Percentiles rank a stretch among this genome's conserved stretches.
Evolutionary conservation across 2,329 filamentous ascomycete genomes (phyloP).

Genomic region (Colletotrichum magnum): DNA sequence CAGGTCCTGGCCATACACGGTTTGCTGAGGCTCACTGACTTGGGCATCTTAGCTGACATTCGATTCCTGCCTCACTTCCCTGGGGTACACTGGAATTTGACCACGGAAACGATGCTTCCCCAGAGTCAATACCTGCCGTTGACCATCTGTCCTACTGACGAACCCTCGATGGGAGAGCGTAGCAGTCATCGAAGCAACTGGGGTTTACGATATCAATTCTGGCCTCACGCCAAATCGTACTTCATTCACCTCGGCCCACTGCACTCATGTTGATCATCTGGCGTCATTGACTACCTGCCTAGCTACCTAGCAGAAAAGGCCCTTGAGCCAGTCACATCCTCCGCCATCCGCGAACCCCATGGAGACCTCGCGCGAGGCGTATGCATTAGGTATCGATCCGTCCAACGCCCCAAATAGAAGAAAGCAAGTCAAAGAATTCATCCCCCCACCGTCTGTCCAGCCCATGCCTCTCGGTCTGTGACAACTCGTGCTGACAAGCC

Average conservation of each 20-base stretch:
- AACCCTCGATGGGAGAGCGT: too few species aligned
- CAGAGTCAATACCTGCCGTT: too few species aligned
- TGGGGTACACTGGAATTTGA: too few species aligned
- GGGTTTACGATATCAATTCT: too few species aligned
- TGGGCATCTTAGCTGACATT: too few species aligned
- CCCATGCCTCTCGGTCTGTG: not conserved
- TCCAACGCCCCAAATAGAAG: constrained; percentile 31
- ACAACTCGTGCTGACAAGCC: not conserved
- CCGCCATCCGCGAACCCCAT: constrained; percentile 35
- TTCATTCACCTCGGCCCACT: not conserved
- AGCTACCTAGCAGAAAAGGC: constrained; percentile 22
- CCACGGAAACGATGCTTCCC: too few species aligned
- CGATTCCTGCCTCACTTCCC: too few species aligned
- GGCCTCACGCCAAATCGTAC: too few species aligned
- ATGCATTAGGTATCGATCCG: constrained; percentile 34
- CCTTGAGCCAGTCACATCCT: constrained; percentile 19
- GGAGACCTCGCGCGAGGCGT: constrained; percentile 22
- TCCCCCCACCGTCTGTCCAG: not conserved
- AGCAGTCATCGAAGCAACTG: too few species aligned
- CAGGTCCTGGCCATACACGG: too few species aligned
- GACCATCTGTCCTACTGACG: too few species aligned
- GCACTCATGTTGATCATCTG: not conserved
- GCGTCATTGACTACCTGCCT: constrained; percentile 21
- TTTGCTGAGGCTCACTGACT: too few species aligned
- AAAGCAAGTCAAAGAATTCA: constrained; percentile 27